These are phyloP conservation scores for Posidonia australis DNA, from an alignment of 106 monocot genomes.

Conservation along the genomic window DNA sequence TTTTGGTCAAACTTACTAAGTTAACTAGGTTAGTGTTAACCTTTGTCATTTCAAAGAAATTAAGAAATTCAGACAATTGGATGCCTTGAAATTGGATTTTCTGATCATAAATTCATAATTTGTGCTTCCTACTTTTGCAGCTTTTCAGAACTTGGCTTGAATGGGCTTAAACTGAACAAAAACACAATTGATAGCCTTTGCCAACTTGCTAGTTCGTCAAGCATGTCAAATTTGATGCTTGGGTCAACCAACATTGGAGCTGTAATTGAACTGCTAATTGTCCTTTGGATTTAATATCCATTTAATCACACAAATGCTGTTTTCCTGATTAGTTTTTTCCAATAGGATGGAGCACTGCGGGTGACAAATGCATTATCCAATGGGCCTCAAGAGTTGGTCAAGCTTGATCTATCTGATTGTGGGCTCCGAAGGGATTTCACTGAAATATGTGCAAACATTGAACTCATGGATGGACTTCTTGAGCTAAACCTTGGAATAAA, in stretches of 20 bases:
- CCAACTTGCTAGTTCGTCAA: slow-evolving; percentile 46
- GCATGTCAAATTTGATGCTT: slow-evolving; percentile 57
- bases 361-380: slow-evolving; percentile 42
- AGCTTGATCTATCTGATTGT: slow-evolving; percentile 79
- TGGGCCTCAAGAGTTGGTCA: slow-evolving; percentile 65
- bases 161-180: slow-evolving; percentile 71
- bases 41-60: neutral
- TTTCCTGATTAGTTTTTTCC: slow-evolving; percentile 1
- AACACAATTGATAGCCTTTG: slow-evolving; percentile 47
- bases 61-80: neutral
- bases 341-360: slow-evolving; percentile 49
- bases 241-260: slow-evolving; percentile 54
- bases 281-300: neutral
- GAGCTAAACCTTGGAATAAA: slow-evolving; percentile 75
- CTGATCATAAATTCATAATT: neutral
- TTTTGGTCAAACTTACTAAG: slow-evolving; percentile 58
- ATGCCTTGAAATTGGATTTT: neutral
- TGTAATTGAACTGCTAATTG: slow-evolving; percentile 26
- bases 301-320: neutral
- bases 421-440: slow-evolving; percentile 35
- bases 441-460: slow-evolving; percentile 35
- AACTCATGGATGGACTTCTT: slow-evolving; percentile 24
- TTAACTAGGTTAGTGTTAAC: slow-evolving; percentile 44
- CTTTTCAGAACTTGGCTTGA: slow-evolving; percentile 82
- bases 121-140: slow-evolving; percentile 19